Evolutionary conservation across 2,329 filamentous ascomycete species (phyloP), one percentile per base, ranked within the genome.

Genomic region (Thelonectria blattea): DNA sequence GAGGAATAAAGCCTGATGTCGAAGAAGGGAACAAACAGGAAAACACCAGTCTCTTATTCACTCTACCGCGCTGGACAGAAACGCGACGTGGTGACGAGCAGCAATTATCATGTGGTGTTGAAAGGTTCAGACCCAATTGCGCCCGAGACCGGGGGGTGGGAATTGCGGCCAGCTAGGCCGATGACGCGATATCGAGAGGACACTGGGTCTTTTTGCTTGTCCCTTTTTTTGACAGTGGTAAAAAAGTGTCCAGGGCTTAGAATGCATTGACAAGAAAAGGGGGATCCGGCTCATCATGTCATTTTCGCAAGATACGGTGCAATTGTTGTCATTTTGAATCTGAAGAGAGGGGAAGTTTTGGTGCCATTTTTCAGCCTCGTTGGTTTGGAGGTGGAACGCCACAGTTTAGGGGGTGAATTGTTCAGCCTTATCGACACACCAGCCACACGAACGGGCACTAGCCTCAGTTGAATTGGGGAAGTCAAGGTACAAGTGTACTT

Each of bases 81-180:
- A 11, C 9, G 17, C 3, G 14, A 32, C 14, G 47, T 32, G 45
- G 20, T 43, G 47, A 49, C 34, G n/a, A 52, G 32, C 24, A 30
- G 41, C 18, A 30, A 55, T 53, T 59, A 68, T 63, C 65, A 69
- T 60, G 67, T 62, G 30, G 22, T 55, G 47, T 27, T 22, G 37
- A 51, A 48, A 43, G 27, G 53, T 52, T 14, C 52, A 34, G 53
- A 37, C 47, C 27, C 34, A 12, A 51, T 22, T 52, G 24, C 52
- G 42, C 58, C 27, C 48, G 37, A 52, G 37, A 49, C 48, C 58
- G 42, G 41, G 48, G 39, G 22, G 34, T 53, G 52, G 47, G 48
- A 52, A 18, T 14, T 45, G n/a, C 42, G 18, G 42, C 42, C 58
- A 53, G 50, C 51, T 50, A 43, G 46, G 50, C 41, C 32, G 57